Conservation (phyloP, 345 rosid genomes). For the Brassica incana region DNA sequence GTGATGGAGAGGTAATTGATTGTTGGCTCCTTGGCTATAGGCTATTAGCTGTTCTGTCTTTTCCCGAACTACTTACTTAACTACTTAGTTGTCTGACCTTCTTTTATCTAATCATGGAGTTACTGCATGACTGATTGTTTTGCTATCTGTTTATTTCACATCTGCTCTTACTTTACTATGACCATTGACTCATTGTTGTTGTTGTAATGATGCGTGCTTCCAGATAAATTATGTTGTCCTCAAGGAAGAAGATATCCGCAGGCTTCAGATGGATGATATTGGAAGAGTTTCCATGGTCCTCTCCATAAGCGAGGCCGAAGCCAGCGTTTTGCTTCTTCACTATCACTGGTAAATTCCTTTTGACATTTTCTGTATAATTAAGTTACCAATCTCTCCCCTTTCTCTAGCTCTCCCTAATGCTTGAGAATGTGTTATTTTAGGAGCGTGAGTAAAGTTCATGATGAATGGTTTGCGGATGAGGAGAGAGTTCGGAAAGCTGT, state of each 20-base stretch:
- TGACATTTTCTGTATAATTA: background rate
- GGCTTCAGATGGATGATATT: slow-evolving; percentile 71
- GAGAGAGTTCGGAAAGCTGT: slow-evolving; percentile 72
- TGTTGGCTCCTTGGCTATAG: background rate
- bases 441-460: slow-evolving; percentile 80
- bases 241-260: slow-evolving; percentile 69
- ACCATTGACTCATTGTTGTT: slow-evolving; percentile 9
- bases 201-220: slow-evolving; percentile 30
- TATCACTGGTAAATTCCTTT: slow-evolving; percentile 66
- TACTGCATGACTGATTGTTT: slow-evolving; percentile 4
- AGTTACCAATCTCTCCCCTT: background rate
- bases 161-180: slow-evolving; percentile 14
- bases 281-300: slow-evolving; percentile 70
- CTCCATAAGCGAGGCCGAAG: slow-evolving; percentile 58
- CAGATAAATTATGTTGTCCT: slow-evolving; percentile 69
- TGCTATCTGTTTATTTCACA: slow-evolving; percentile 15
- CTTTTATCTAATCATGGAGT: background rate
- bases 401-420: slow-evolving; percentile 21
- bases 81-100: background rate
- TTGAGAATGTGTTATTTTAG: slow-evolving; percentile 42
- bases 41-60: background rate
- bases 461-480: slow-evolving; percentile 95
- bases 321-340: slow-evolving; percentile 65
- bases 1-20: no score
- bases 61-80: background rate